Conservation (phyloP, 208 protist genomes). For the Herpetomonas samuelpessoai region DNA sequence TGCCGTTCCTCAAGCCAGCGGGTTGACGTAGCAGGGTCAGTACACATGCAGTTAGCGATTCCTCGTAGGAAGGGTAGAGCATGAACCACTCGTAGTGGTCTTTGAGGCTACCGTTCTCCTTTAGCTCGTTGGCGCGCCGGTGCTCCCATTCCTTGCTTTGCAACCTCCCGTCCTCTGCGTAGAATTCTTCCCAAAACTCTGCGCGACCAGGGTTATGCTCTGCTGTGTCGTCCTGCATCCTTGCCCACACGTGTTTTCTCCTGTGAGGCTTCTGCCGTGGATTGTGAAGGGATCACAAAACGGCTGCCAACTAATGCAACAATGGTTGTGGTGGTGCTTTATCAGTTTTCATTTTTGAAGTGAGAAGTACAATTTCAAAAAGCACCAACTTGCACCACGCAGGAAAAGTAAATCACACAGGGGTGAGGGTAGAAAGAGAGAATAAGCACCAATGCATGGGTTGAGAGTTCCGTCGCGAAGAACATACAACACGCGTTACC, state of each 20-base stretch:
- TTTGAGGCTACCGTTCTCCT: constrained; percentile 27
- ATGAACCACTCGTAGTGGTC: constrained; percentile 81
- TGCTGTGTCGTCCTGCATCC: constrained; percentile 28
- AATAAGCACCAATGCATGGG: too few species aligned
- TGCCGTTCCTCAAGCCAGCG: background rate
- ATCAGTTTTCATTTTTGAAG: too few species aligned
- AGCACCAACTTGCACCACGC: too few species aligned
- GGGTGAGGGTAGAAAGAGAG: too few species aligned
- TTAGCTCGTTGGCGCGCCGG: constrained; percentile 20
- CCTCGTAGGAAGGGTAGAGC: constrained; percentile 38
- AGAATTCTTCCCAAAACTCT: constrained; percentile 61
- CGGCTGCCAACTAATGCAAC: background rate
- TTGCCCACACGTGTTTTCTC: background rate
- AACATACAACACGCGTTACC: too few species aligned
- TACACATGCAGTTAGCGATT: constrained; percentile 12
- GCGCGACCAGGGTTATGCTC: constrained; percentile 38
- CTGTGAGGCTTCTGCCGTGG: background rate
- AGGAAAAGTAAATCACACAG: too few species aligned
- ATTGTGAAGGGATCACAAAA: background rate
- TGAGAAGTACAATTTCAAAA: too few species aligned
- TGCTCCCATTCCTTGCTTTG: constrained; percentile 30
- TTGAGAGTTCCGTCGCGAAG: too few species aligned
- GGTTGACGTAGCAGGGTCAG: background rate
- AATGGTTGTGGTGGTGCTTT: too few species aligned
- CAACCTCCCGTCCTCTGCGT: constrained; percentile 34